Base-by-base conservation (phyloP, 2,329 filamentous ascomycete species). In the Madurella fahalii region DNA sequence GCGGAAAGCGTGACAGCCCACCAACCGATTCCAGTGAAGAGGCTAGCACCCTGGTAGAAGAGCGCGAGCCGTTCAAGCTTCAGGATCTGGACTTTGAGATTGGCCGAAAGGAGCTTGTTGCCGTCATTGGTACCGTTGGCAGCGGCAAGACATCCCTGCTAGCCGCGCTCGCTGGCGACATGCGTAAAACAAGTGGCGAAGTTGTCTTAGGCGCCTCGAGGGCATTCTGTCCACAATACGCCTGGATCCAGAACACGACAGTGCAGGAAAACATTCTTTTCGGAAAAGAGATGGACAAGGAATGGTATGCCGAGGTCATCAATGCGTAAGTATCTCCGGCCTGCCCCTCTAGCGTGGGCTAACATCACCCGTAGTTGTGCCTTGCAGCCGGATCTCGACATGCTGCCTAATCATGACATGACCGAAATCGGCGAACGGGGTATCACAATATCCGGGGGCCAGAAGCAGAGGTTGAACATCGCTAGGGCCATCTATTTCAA, bases 351-450 rank as follows among this genome's bases (percentile, higher is more conserved):
- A 16, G 4, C 12, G 17, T 32, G 34, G 20, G 39, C 59, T 58
- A 31, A 59, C 42, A 47, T 2, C 9, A 11, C 9, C 41, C 17
- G 9, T 70, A 76, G 84, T 9, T 97, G 93, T 69, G 91, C 93
- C 1, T 76, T 97, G 9, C 79, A 87, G 50, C 83, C 88, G 0
- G 93, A 99, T 75, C 72, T 97, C 7, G 90, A 96, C 46, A 96
- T 96, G 84, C 77, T 97, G n/a, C 93, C 93, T 0, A 83, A 88
- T 54, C 89, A 90, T 13, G 94, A 97, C 64, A 72, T 81, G 63
- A 99, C 93, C 0, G 93, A 97, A 69, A 96, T 97, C 65, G 94
- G 93, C 25, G 94, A 97, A 70, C 85, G 91, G 58, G 93, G 94
- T 50, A 96, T 97, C 65, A 97, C 91, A 1, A 88, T 97, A 1